Evolutionary conservation across 352 stramenopile genomes (phyloP).

Genomic region (Phytopythium kandeliae): DNA sequence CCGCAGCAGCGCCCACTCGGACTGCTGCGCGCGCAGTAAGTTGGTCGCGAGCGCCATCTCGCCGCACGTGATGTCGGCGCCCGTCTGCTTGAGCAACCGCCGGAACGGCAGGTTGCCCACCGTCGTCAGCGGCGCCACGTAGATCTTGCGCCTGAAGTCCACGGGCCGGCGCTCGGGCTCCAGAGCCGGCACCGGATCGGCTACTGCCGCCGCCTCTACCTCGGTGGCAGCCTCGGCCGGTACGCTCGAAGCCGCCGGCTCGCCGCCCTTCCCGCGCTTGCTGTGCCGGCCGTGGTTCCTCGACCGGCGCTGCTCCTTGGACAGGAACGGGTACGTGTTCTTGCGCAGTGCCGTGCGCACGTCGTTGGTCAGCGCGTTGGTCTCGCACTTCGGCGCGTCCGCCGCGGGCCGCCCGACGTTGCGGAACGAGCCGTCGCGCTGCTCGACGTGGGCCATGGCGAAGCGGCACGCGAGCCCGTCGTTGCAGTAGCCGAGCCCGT

Average conservation of each 20-base stretch:
- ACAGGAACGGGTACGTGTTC: conserved; percentile 89
- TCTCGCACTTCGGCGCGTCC: conserved; percentile 33
- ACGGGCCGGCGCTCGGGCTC: conserved; percentile 86
- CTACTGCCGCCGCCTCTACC: conserved; percentile 9
- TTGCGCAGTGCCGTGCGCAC: conserved; percentile 86
- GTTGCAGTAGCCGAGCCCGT: conserved; percentile 81
- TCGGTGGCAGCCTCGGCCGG: neutral
- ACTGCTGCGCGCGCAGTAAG: conserved; percentile 91
- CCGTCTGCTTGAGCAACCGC: conserved; percentile 95
- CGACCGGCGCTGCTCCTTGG: conserved; percentile 60
- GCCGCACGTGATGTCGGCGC: conserved; percentile 98
- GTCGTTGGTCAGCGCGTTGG: conserved; percentile 86
- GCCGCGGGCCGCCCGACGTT: conserved; percentile 40
- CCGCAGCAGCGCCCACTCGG: conserved; percentile 97
- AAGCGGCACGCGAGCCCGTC: conserved; percentile 92
- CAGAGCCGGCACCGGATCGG: conserved; percentile 40
- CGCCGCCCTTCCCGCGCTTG: conserved; percentile 15
- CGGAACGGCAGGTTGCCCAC: conserved; percentile 99
- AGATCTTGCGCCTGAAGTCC: conserved; percentile 98
- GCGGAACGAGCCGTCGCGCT: conserved; percentile 30
- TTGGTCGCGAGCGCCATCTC: conserved; percentile 98
- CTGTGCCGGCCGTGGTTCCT: conserved; percentile 35
- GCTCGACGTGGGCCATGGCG: conserved; percentile 79
- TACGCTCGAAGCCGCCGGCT: neutral
- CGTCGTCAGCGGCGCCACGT: conserved; percentile 98